These are phyloP conservation scores for Yamadazyma dendronema DNA, from an alignment of 1,139 yeast genomes.

Conservation along the genomic window DNA sequence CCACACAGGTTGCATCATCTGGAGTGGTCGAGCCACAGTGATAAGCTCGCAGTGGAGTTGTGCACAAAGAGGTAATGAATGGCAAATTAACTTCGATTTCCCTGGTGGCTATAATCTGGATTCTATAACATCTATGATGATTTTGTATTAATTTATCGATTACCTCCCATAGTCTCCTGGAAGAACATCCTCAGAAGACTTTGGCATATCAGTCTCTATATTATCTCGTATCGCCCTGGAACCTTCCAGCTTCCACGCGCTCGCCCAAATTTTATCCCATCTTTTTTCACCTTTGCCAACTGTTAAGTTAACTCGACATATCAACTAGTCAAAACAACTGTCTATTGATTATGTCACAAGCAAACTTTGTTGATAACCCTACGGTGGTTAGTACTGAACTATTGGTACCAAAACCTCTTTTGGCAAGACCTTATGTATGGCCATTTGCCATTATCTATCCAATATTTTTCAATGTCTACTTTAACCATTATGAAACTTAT, in stretches of 20 bases:
- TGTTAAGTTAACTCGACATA: neutral
- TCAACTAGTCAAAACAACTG: neutral
- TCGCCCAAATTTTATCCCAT: neutral
- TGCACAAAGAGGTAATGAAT: too few species aligned
- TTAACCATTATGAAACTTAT: constrained; percentile 70
- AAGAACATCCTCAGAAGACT: too few species aligned
- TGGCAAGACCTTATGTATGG: constrained; percentile 75
- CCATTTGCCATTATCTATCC: constrained; percentile 86
- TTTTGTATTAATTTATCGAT: too few species aligned
- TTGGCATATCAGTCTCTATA: neutral
- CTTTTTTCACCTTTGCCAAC: too few species aligned
- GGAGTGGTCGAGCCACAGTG: too few species aligned
- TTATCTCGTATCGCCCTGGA: neutral
- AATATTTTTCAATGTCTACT: constrained; percentile 63
- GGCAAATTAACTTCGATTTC: too few species aligned
- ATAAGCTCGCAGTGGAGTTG: too few species aligned
- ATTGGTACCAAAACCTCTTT: constrained; percentile 63
- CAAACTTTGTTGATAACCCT: constrained; percentile 51
- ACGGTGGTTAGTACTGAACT: constrained; percentile 65
- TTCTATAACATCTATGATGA: too few species aligned
- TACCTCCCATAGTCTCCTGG: neutral
- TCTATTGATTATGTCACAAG: constrained; percentile 7
- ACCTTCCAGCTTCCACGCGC: neutral
- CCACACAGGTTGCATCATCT: too few species aligned
- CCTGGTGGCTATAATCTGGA: too few species aligned